These are phyloP conservation scores for Penicillium rolfsii DNA, from an alignment of 2,329 filamentous ascomycete species.

Conservation along the genomic window DNA sequence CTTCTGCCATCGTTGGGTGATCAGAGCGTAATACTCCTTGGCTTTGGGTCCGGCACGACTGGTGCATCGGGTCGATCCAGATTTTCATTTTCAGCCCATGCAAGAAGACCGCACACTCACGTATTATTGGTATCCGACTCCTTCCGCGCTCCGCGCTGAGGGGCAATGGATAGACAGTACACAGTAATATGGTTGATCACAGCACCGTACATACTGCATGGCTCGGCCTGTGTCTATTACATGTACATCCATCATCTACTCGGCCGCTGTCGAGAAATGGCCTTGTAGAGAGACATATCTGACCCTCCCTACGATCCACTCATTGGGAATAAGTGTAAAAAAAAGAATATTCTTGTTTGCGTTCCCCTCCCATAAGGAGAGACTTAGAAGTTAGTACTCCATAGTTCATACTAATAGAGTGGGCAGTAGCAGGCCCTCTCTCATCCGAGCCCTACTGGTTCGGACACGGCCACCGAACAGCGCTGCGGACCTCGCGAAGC, in stretches of 20 bases:
- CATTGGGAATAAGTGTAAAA: background rate
- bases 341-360: background rate
- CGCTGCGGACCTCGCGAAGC: constrained; percentile 9
- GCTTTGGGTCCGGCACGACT: constrained; percentile 8
- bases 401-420: constrained; percentile 9
- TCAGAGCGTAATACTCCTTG: constrained; percentile 10
- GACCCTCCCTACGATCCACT: constrained; percentile 17
- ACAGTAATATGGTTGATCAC: constrained; percentile 6
- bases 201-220: background rate
- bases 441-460: constrained; percentile 21
- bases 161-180: background rate
- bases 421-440: background rate
- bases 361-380: constrained; percentile 1
- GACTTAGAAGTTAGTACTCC: background rate
- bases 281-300: constrained; percentile 26
- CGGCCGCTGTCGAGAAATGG: constrained; percentile 22
- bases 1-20: constrained; percentile 4
- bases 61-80: constrained; percentile 9
- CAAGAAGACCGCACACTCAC: background rate
- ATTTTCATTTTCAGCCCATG: constrained; percentile 12
- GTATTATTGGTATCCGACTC: constrained; percentile 24
- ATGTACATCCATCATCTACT: constrained; percentile 20
- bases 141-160: constrained; percentile 22
- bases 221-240: background rate
- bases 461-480: constrained; percentile 23